Evolutionary conservation across 1,139 yeast species (phyloP), one percentile per base, ranked within the genome.

Genomic region (Kurtzmaniella natalensis): DNA sequence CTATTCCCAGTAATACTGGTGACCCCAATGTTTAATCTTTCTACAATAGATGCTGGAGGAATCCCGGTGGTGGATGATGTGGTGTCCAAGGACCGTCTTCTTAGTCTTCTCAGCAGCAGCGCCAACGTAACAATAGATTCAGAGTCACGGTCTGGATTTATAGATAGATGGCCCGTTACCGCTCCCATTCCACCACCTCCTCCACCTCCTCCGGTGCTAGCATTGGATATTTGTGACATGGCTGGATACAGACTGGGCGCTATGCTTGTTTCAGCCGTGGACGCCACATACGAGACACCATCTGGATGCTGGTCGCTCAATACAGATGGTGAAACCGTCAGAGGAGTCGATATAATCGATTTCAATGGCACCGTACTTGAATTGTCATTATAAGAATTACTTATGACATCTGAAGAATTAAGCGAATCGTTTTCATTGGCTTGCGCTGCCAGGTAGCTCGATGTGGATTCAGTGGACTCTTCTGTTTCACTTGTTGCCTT

Each of bases 41-140:
- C 82, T 61, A 76, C 57, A 8, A 77, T 76, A 40, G 80, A 73
- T 2, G 81, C 80, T 0, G 83, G 82, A 1, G 82, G 75, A n/a
- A 77, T 77, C 0, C 81, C 81, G 8, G 76, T 61, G 2, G 80
- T 72, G 41, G 80, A 73, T 30, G 81, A 71, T 43, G 73, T 76
- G 9, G 82, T 76, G 35, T 75, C 81, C 18, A 72, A 52, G 25
- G 81, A 74, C 39, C 78, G 54, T 43, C 80, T 59, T 40, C 78
- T 56, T 16, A 60, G 48, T 36, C 76, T 57, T 33, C 79, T 51
- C 4, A 77, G 64, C 1, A 75, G 67, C 37, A 76, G 67, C 2
- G 81, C 80, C 40, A 75, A 55, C 0, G 81, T 75, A 15, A 75
- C 67, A 13, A 75, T 72, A 4, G 74, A 65, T 37, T 76, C 78